Percentiles rank a stretch among this genome's conserved stretches.
Conservation (phyloP, 129 eudicot species). For the Artemisia tridentata region DNA sequence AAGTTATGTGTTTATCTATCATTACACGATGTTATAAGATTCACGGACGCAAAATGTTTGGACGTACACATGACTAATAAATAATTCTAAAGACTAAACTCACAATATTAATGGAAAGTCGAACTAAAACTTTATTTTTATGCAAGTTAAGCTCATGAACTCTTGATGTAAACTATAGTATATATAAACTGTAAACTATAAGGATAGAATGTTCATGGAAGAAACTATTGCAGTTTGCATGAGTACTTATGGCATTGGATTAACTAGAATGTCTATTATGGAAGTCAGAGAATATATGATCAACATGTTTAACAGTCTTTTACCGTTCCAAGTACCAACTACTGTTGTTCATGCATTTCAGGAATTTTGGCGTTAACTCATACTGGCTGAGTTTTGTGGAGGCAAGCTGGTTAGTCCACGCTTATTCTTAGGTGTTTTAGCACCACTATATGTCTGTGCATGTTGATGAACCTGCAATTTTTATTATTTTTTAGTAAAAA, state of each 20-base stretch:
- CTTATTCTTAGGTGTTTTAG: slow-evolving; percentile 9
- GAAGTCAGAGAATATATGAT: slow-evolving; percentile 7
- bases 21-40: too few species aligned
- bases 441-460: neutral
- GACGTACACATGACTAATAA: too few species aligned
- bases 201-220: slow-evolving; percentile 18
- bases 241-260: slow-evolving; percentile 7
- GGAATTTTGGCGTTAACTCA: slow-evolving; percentile 25
- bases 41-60: too few species aligned
- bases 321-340: slow-evolving; percentile 23
- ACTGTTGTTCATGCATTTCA: slow-evolving; percentile 32
- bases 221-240: slow-evolving; percentile 14
- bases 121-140: neutral
- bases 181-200: slow-evolving; percentile 3
- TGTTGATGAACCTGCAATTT: slow-evolving; percentile 10
- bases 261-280: slow-evolving; percentile 4
- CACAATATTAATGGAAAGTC: neutral
- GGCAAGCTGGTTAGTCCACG: slow-evolving; percentile 30
- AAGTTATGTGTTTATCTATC: neutral
- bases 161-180: slow-evolving; percentile 11
- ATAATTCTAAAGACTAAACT: too few species aligned
- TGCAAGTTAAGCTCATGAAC: neutral
- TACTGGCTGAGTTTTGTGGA: slow-evolving; percentile 31
- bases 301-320: slow-evolving; percentile 17
- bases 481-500: neutral